Percentiles rank a stretch among this genome's conserved stretches.
Evolutionary conservation across 2,329 filamentous ascomycete species (phyloP).

Genomic region (Fusarium sp.): DNA sequence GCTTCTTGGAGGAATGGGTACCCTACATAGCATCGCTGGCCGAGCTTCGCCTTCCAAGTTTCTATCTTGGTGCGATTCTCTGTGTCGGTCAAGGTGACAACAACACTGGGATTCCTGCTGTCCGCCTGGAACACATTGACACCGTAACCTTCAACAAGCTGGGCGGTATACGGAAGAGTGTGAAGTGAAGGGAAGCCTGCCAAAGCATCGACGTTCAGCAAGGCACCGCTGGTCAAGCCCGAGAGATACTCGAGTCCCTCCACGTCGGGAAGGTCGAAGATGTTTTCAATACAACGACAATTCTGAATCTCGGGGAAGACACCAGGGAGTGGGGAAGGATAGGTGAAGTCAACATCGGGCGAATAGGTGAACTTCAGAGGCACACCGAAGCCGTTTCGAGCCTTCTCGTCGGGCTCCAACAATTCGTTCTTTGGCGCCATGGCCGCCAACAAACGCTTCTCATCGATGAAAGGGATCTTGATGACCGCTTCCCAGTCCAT

Average conservation of each 20-base stretch:
- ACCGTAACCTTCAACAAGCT: slow-evolving; percentile 80
- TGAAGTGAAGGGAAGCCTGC: slow-evolving; percentile 95
- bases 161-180: slow-evolving; percentile 85
- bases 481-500: slow-evolving; percentile 99
- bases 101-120: slow-evolving; percentile 96
- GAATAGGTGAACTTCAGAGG: slow-evolving; percentile 94
- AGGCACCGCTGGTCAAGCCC: slow-evolving; percentile 86
- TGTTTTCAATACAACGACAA: slow-evolving; percentile 95
- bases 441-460: slow-evolving; percentile 84
- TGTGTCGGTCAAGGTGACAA: slow-evolving; percentile 85
- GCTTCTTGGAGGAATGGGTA: slow-evolving; percentile 97
- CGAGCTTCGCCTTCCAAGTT: slow-evolving; percentile 83
- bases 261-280: slow-evolving; percentile 93
- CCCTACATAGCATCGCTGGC: slow-evolving; percentile 88
- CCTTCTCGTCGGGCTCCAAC: slow-evolving; percentile 83
- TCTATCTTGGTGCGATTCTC: slow-evolving; percentile 79
- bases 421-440: slow-evolving; percentile 88
- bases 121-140: slow-evolving; percentile 97
- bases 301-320: slow-evolving; percentile 90
- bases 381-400: slow-evolving; percentile 91
- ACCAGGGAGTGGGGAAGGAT: slow-evolving; percentile 89
- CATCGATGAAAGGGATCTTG: slow-evolving; percentile 99
- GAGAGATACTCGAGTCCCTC: slow-evolving; percentile 90
- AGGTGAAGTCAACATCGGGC: slow-evolving; percentile 81
- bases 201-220: slow-evolving; percentile 85